phyloP scores from a whole-genome alignment of 805 yeast species.

The Sugiyamaella valdiviana region DNA sequence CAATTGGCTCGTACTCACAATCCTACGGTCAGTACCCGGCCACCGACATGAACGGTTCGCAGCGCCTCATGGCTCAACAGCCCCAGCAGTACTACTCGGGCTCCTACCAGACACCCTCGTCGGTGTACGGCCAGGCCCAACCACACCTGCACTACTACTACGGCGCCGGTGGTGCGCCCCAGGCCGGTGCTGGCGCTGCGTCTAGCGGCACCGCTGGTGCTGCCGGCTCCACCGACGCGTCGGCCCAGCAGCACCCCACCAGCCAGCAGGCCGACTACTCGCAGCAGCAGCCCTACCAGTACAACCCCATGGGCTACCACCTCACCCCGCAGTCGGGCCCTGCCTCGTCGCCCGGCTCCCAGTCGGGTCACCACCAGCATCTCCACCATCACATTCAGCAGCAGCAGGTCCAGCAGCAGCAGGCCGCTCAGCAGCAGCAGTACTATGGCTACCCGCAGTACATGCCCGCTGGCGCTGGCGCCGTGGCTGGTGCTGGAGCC shows the following conservation, averaged over 20 bases:
- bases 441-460: constrained; percentile 13
- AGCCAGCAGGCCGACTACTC: not conserved
- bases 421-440: constrained; percentile 10
- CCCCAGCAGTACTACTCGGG: constrained; percentile 8
- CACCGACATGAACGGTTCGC: constrained; percentile 3
- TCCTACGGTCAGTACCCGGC: constrained; percentile 10
- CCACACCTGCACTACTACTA: constrained; percentile 6
- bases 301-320: constrained; percentile 10
- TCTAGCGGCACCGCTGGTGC: constrained; percentile 2
- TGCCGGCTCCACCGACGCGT: constrained; percentile 2
- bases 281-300: constrained; percentile 15
- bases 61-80: constrained; percentile 5
- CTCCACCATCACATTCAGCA: constrained; percentile 19
- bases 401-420: constrained; percentile 15
- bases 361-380: constrained; percentile 10
- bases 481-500: constrained; percentile 5
- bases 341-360: constrained; percentile 8
- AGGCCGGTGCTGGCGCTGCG: constrained; percentile 1
- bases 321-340: constrained; percentile 12
- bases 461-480: constrained; percentile 1
- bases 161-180: constrained; percentile 1
- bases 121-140: constrained; percentile 3
- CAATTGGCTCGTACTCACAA: constrained; percentile 5
- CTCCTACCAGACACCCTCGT: constrained; percentile 5
- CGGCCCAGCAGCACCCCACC: constrained; percentile 13